phyloP scores from a whole-genome alignment of 192 early-diverging fungal genomes.

The Pilaira anomala region DNA sequence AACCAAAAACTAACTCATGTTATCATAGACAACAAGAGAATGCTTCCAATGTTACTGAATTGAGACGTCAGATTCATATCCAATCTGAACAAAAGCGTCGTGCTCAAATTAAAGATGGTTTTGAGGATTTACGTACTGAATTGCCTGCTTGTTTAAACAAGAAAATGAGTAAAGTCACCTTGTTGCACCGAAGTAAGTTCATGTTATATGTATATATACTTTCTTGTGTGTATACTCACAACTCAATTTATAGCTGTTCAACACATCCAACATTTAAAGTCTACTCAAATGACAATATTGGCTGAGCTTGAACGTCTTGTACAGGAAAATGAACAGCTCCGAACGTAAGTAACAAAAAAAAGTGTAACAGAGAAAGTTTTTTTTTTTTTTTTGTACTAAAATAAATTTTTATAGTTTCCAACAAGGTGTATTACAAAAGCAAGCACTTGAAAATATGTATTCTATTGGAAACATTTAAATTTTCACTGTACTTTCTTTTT shows the following conservation, averaged over 20 bases:
- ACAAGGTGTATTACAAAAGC: constrained; percentile 35
- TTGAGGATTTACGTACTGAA: constrained; percentile 38
- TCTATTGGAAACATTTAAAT: constrained; percentile 32
- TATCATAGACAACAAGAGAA: background rate
- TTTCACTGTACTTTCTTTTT: constrained; percentile 9
- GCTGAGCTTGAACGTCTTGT: constrained; percentile 38
- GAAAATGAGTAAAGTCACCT: constrained; percentile 39
- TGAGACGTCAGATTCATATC: constrained; percentile 41
- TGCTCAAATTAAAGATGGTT: constrained; percentile 43
- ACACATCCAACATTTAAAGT: constrained; percentile 45
- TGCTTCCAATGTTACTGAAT: constrained; percentile 21
- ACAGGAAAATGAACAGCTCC: constrained; percentile 39
- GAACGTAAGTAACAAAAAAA: constrained; percentile 24
- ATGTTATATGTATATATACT: background rate
- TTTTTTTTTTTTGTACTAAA: too few relatives aligned
- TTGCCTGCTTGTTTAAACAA: constrained; percentile 35
- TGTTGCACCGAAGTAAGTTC: constrained; percentile 39
- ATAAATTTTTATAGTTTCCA: constrained; percentile 23
- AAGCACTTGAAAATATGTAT: constrained; percentile 41
- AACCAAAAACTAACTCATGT: background rate
- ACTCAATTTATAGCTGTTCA: constrained; percentile 33
- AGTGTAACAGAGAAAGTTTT: too few relatives aligned
- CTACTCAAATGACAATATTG: constrained; percentile 34
- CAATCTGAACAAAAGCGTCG: constrained; percentile 42
- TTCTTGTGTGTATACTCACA: background rate